phyloP scores from a whole-genome alignment of 208 protist species.

The Leishmania mexicana region DNA sequence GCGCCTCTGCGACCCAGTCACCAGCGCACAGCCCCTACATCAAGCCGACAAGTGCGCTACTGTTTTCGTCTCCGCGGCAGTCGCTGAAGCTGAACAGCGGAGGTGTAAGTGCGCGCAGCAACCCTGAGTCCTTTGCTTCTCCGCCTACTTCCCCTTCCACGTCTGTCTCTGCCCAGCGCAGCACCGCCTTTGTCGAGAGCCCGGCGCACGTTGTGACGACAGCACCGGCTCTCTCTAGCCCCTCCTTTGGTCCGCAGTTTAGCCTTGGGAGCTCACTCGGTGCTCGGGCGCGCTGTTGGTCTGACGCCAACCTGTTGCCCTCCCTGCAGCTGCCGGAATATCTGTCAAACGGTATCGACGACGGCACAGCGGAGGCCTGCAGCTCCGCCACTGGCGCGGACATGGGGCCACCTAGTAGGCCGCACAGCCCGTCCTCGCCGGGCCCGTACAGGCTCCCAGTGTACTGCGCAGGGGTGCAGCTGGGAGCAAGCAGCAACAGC shows the following conservation, averaged over 20 bases:
- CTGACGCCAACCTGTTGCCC: not conserved
- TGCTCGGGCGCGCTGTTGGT: not conserved
- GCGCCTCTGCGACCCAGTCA: constrained; percentile 15
- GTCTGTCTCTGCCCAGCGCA: constrained; percentile 2
- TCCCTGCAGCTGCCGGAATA: constrained; percentile 17
- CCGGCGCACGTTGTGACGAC: not conserved
- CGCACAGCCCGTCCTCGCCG: constrained; percentile 13
- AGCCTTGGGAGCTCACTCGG: not conserved
- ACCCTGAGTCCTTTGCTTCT: constrained; percentile 13
- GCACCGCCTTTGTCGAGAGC: not conserved
- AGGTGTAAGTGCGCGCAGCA: constrained; percentile 7
- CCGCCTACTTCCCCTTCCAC: constrained; percentile 13
- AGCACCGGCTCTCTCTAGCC: constrained; percentile 10
- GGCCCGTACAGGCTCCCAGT: constrained; percentile 10
- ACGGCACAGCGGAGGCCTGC: constrained; percentile 3
- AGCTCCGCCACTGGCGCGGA: not conserved
- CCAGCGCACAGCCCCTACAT: constrained; percentile 15
- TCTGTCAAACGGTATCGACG: not conserved
- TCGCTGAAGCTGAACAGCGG: not conserved
- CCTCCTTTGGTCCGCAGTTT: constrained; percentile 7
- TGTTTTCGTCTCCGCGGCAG: not conserved
- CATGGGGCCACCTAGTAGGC: constrained; percentile 1
- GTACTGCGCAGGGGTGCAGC: constrained; percentile 11
- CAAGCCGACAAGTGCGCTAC: not conserved
- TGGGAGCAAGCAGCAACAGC: constrained; percentile 10